Conservation (phyloP, 1,139 yeast species). For the Yamadazyma siamensis region DNA sequence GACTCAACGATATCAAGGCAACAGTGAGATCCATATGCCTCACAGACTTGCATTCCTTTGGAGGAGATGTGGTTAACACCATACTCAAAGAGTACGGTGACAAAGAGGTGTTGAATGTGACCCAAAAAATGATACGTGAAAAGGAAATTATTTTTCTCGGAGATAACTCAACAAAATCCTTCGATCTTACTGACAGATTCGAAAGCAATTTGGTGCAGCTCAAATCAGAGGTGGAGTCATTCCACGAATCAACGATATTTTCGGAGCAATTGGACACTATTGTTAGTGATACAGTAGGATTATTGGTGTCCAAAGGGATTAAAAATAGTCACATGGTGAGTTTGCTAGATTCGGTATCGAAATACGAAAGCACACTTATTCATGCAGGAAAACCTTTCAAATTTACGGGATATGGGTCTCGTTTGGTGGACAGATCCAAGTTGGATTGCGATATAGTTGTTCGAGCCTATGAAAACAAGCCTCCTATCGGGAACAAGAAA, state of each 20-base stretch:
- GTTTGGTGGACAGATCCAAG: conserved; percentile 57
- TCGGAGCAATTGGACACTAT: conserved; percentile 36
- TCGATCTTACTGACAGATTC: conserved; percentile 58
- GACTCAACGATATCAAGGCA: conserved; percentile 14
- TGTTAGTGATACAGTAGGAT: conserved; percentile 43
- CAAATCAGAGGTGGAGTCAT: conserved; percentile 34
- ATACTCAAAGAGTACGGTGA: conserved; percentile 40
- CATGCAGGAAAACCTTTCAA: conserved; percentile 53
- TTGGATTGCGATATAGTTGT: conserved; percentile 62
- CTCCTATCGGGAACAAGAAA: conserved; percentile 4
- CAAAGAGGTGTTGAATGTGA: conserved; percentile 45
- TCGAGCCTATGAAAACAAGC: conserved; percentile 2
- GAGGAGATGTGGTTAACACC: conserved; percentile 41
- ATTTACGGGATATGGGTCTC: conserved; percentile 57
- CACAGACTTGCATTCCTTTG: conserved; percentile 47
- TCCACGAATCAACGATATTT: conserved; percentile 46
- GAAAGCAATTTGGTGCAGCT: conserved; percentile 37
- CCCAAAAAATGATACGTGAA: conserved; percentile 49
- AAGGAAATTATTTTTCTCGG: conserved; percentile 53
- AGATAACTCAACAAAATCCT: conserved; percentile 45
- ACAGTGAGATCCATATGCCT: conserved; percentile 59
- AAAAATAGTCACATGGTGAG: conserved; percentile 57
- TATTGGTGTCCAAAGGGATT: conserved; percentile 56
- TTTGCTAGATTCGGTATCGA: conserved; percentile 45
- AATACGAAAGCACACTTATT: conserved; percentile 33